These are phyloP conservation scores for Trichoderma guizhouense DNA, from an alignment of 2,329 filamentous ascomycete species.

Conservation along the genomic window DNA sequence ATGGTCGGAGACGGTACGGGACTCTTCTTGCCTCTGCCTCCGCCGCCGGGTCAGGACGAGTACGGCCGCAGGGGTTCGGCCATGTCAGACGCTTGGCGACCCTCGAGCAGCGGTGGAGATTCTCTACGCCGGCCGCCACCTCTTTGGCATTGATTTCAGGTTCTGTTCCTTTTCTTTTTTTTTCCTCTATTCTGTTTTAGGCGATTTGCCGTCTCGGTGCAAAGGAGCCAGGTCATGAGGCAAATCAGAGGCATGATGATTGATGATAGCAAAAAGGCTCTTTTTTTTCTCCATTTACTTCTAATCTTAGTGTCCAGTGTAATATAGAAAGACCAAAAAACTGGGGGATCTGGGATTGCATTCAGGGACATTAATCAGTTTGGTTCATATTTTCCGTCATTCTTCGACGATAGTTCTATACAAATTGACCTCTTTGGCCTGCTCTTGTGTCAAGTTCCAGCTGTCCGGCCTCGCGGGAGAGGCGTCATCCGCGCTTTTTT, in stretches of 20 bases:
- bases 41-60: conserved; percentile 16
- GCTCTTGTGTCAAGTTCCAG: background rate
- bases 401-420: conserved; percentile 3
- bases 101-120: conserved; percentile 21
- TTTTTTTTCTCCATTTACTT: background rate
- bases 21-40: conserved; percentile 52
- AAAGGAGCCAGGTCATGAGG: conserved; percentile 2
- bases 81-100: conserved; percentile 29
- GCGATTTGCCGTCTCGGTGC: background rate
- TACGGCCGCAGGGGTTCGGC: background rate
- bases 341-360: background rate
- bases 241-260: conserved; percentile 13
- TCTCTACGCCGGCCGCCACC: conserved; percentile 5
- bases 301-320: background rate
- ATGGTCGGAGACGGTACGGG: conserved; percentile 51
- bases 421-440: background rate
- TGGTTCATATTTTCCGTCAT: background rate
- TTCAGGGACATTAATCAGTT: background rate
- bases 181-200: too few species aligned
- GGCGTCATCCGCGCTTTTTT: background rate
- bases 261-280: conserved; percentile 1
- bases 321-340: conserved; percentile 6
- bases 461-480: background rate
- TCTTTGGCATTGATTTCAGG: background rate
- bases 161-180: background rate